A percentile compares a stretch with the other conserved stretches of the same genome.
Conservation (phyloP, 139 green algal species). For the Choricystis sp. region DNA sequence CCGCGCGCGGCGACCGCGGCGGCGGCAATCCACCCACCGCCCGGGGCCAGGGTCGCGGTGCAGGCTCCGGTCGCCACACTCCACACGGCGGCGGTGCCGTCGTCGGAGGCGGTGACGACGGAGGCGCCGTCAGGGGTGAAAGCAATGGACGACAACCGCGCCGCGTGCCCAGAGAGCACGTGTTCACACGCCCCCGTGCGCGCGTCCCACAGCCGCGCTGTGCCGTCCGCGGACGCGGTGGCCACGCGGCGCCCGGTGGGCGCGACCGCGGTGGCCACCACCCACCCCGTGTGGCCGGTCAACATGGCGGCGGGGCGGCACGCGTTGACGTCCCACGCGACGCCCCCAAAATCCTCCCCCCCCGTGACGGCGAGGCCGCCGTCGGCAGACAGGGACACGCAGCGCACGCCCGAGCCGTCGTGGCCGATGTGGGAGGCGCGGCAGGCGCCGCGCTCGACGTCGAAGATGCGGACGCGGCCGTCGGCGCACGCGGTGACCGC, state of each 20-base stretch:
- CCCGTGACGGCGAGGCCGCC: slow-evolving; percentile 20
- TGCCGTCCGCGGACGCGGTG: slow-evolving; percentile 24
- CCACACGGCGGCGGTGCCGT: slow-evolving; percentile 40
- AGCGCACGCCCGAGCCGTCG: slow-evolving; percentile 6
- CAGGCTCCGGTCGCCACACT: slow-evolving; percentile 22
- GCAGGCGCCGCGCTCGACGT: slow-evolving; percentile 25
- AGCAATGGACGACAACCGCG: slow-evolving; percentile 37
- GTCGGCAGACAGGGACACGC: slow-evolving; percentile 26
- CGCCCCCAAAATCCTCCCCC: slow-evolving; percentile 27
- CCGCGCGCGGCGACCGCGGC: no score
- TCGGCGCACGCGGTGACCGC: slow-evolving; percentile 39
- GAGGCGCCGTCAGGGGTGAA: slow-evolving; percentile 17
- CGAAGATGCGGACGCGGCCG: slow-evolving; percentile 39
- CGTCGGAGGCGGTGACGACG: slow-evolving; percentile 39
- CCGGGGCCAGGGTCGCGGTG: no score
- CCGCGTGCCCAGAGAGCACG: slow-evolving; percentile 32
- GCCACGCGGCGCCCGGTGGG: slow-evolving; percentile 8
- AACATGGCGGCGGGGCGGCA: slow-evolving; percentile 23
- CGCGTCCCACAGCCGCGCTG: slow-evolving; percentile 33
- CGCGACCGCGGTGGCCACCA: slow-evolving; percentile 19
- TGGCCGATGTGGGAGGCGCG: slow-evolving; percentile 21
- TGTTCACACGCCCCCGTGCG: slow-evolving; percentile 16
- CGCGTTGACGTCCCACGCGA: slow-evolving; percentile 17
- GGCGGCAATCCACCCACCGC: no score
- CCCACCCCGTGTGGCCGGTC: slow-evolving; percentile 48